Conservation (phyloP, 1,284 basidiomycete genomes). For the Inonotus obliquus region DNA sequence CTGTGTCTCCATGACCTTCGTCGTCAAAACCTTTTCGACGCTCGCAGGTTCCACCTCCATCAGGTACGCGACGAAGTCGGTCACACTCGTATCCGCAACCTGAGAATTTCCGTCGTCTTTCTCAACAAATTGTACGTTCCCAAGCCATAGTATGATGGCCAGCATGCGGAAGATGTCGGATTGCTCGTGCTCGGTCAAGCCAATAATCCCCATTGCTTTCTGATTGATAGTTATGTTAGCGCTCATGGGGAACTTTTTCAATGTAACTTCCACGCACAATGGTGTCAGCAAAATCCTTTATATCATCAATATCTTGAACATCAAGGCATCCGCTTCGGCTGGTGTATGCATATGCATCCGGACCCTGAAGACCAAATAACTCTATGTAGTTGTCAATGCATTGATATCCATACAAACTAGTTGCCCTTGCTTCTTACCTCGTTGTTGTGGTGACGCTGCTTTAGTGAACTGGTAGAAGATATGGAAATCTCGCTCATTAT, state of each 20-base stretch:
- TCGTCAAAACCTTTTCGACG: constrained; percentile 86
- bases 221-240: constrained; percentile 32
- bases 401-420: neutral
- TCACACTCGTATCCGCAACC: constrained; percentile 83
- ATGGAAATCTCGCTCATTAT: constrained; percentile 97
- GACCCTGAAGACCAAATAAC: constrained; percentile 93
- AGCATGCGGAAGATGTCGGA: constrained; percentile 92
- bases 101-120: constrained; percentile 86
- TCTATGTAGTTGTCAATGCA: constrained; percentile 47
- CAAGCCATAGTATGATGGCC: constrained; percentile 92
- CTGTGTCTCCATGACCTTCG: constrained; percentile 89
- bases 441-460: constrained; percentile 83
- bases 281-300: constrained; percentile 84
- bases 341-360: constrained; percentile 94
- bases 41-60: constrained; percentile 81
- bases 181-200: constrained; percentile 82
- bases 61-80: constrained; percentile 93
- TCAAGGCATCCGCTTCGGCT: constrained; percentile 89
- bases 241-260: neutral
- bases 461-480: constrained; percentile 99
- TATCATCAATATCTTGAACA: constrained; percentile 90
- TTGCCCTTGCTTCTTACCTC: constrained; percentile 47
- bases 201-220: constrained; percentile 94
- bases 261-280: constrained; percentile 46
- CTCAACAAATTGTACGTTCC: constrained; percentile 90